These are phyloP conservation scores for Heterobasidion irregulare DNA, from an alignment of 1,284 basidiomycete genomes.

Conservation along the genomic window DNA sequence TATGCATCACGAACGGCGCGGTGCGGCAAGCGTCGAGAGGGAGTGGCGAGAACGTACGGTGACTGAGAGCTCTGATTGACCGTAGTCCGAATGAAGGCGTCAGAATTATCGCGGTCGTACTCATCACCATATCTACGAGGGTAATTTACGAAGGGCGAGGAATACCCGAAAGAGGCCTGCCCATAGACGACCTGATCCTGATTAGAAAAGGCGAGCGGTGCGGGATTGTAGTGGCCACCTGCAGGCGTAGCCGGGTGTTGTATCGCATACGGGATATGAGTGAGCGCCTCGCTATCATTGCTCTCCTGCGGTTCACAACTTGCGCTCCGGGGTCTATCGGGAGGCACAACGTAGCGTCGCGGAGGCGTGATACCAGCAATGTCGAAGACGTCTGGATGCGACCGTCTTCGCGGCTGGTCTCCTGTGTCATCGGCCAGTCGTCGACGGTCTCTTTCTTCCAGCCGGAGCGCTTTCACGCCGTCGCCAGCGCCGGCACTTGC, in stretches of 20 bases:
- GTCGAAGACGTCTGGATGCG: neutral
- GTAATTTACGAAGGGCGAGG: neutral
- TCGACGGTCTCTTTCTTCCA: neutral
- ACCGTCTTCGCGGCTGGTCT: neutral
- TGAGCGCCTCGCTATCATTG: neutral
- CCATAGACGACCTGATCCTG: neutral
- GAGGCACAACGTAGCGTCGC: neutral
- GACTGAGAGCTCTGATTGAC: no score
- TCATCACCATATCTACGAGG: neutral
- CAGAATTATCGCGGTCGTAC: neutral
- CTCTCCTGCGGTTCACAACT: neutral
- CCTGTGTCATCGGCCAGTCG: neutral
- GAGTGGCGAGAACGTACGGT: no score
- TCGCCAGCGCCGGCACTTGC: conserved; percentile 13
- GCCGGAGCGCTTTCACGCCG: conserved; percentile 11
- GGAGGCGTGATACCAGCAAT: neutral
- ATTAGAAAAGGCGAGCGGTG: neutral
- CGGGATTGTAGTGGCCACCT: neutral
- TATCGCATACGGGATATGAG: neutral
- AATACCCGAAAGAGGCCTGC: neutral
- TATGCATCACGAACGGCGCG: no score
- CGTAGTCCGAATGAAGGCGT: neutral
- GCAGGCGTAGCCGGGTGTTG: neutral
- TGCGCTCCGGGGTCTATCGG: neutral
- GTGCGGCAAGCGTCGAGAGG: no score